Conservation (phyloP, 2,329 filamentous ascomycete species). For the Gnomoniopsis sp. region DNA sequence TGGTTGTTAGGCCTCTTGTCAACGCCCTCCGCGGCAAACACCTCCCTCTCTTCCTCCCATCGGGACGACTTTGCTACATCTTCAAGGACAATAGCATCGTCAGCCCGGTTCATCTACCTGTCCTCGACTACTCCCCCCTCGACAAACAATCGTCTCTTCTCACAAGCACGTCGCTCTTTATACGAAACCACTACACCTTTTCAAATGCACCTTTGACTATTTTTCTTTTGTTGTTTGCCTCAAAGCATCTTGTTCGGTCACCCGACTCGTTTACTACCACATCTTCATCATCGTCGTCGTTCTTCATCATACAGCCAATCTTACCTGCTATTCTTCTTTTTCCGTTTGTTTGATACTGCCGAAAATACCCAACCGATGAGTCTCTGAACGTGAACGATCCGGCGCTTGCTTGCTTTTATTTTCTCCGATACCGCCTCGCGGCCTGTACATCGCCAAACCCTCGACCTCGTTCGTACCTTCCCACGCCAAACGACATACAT, state of each 20-base stretch:
- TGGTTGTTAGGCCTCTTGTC: neutral
- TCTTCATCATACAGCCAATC: constrained; percentile 19
- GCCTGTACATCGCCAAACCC: constrained; percentile 15
- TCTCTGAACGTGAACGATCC: constrained; percentile 42
- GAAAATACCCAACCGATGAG: constrained; percentile 41
- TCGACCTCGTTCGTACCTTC: constrained; percentile 18
- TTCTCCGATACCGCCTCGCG: constrained; percentile 7
- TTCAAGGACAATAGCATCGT: constrained; percentile 11
- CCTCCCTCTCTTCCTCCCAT: neutral
- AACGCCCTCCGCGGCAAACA: constrained; percentile 1
- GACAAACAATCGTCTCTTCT: neutral
- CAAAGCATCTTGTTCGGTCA: constrained; percentile 24
- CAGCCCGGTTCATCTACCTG: constrained; percentile 1
- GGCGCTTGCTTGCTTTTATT: constrained; percentile 30
- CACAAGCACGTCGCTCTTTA: constrained; percentile 16
- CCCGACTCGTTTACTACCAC: constrained; percentile 26
- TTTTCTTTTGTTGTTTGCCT: constrained; percentile 24
- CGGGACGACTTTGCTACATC: constrained; percentile 10
- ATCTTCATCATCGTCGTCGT: constrained; percentile 9
- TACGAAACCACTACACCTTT: constrained; percentile 11
- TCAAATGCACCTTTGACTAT: constrained; percentile 27
- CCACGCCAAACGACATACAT: constrained; percentile 16
- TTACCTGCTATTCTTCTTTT: constrained; percentile 24
- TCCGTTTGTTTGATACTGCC: constrained; percentile 34
- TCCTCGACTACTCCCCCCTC: neutral